Base-by-base conservation (phyloP, 495 filamentous ascomycete genomes). In the Penicillium tannophilum region DNA sequence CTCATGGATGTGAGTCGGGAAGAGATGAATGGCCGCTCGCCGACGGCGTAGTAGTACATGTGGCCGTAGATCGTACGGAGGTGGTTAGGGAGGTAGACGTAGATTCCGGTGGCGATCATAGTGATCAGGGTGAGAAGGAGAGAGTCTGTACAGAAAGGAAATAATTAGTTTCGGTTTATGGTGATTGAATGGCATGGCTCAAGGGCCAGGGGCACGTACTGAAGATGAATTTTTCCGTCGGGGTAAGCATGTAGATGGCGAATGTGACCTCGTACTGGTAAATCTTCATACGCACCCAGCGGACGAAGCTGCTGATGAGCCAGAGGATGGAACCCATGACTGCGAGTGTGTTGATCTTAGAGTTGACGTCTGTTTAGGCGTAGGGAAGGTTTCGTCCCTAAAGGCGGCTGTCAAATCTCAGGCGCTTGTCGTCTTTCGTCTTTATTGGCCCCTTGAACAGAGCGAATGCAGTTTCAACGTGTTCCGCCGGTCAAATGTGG, bases 1-100 rank as follows among this genome's bases (percentile, higher is more conserved):
- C 65, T 75, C 51, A 76, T 67, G 3, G 71, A 69, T 30, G 72
- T 56, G 9, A 80, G 61, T 12, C 67, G 66, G 19, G 58, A 48
- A 16, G 74, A 64, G 52, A 76, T 77, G 60, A 80, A 75, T n/a
- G 76, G 67, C 10, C 76, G 72, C 62, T 93, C 91, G 51, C 91
- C 91, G 57, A 84, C 87, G 64, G 91, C 91, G 81, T 98, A 98
- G 78, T 96, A 98, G 86, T 91, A 96, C 28, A 92, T 84, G 67
- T 93, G 87, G 64, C 82, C 82, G 63, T 88, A 82, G 65, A 98
- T 87, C 60, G 85, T 83, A 61, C 84, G 77, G 65, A 98, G 72
- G 72, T 98, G 94, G 59, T 93, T 87, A 20, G 94, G 94, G 19
- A 98, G 89, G 78, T 98, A 98, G 59, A 98, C 84, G 44, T 89